A percentile compares a stretch with the other conserved stretches of the same genome.
phyloP scores from a whole-genome alignment of 805 yeast genomes.

The Maudiozyma bulderi region DNA sequence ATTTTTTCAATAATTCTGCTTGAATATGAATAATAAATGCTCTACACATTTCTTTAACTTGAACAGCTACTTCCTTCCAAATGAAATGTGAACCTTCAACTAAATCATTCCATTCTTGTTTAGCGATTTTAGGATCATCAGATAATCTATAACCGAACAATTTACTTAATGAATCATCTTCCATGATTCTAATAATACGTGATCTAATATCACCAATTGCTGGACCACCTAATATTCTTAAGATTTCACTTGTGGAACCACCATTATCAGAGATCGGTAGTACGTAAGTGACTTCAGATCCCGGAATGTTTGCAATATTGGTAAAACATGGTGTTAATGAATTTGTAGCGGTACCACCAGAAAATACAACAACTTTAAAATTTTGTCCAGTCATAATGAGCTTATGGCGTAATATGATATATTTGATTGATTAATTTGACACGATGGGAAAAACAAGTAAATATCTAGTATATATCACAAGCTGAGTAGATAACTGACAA shows the following conservation, averaged over 20 bases:
- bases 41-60: slow-evolving; percentile 61
- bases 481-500: too few species aligned
- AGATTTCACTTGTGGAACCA: slow-evolving; percentile 84
- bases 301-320: slow-evolving; percentile 30
- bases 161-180: slow-evolving; percentile 35
- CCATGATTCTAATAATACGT: slow-evolving; percentile 63
- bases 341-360: slow-evolving; percentile 87
- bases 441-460: too few species aligned
- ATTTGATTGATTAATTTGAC: too few species aligned
- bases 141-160: slow-evolving; percentile 27
- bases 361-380: slow-evolving; percentile 36
- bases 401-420: too few species aligned
- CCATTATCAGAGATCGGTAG: slow-evolving; percentile 89
- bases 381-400: background rate
- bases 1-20: slow-evolving; percentile 61
- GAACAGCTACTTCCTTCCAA: slow-evolving; percentile 41
- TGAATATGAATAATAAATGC: slow-evolving; percentile 73
- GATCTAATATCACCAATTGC: slow-evolving; percentile 91
- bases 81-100: slow-evolving; percentile 69
- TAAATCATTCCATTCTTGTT: slow-evolving; percentile 61
- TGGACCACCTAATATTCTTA: slow-evolving; percentile 84
- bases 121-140: slow-evolving; percentile 38
- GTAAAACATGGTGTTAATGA: slow-evolving; percentile 54
- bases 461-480: too few species aligned
- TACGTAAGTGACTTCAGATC: slow-evolving; percentile 36